Evolutionary conservation across 73 alveolate species (phyloP), one percentile per base, ranked within the genome.

Genomic region (Urostyla sp.): DNA sequence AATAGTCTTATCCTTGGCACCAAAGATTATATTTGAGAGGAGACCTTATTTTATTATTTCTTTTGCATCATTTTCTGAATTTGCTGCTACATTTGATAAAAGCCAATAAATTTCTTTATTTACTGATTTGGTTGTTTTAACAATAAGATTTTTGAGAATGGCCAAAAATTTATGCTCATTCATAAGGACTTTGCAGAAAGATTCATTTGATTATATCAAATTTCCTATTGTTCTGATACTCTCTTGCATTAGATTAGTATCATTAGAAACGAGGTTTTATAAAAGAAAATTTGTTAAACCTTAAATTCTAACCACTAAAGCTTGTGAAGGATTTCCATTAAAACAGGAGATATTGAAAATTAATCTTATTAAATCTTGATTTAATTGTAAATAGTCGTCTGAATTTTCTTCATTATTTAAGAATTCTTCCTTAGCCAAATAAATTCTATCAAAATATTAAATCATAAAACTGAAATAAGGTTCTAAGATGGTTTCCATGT

Each of bases 81-180:
- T 66, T 16, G 80, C 80, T 3, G 66, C 80, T 10, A 66, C 18
- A 48, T 66, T 66, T 13, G 80, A 66, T 15, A 66, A 3, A 3
- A 66, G 24, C 80, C 80, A 66, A 5, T 40, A 7, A 24, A 28
- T 28, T 11, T 66, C 67, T 43, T 44, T 43, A n/a, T 44, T 66
- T 21, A 13, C 50, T 13, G n/a, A 6, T 27, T 66, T 66, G 26
- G 59, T 66, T 15, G 52, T n/a, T 44, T 16, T 23, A 1, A 5
- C 6, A 20, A 66, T 6, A 2, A 18, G 7, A 13, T 18, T 3
- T 15, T 66, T 20, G n/a, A 66, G 3, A 6, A 15, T 20, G 11
- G 37, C 66, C n/a, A 66, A 26, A 3, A 66, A 40, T 5, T 35
- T 28, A 2, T 2, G 7, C 6, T 36, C 7, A 13, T n/a, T n/a